Conservation (phyloP, 331 rosid genomes). For the Pyracantha coccinea region DNA sequence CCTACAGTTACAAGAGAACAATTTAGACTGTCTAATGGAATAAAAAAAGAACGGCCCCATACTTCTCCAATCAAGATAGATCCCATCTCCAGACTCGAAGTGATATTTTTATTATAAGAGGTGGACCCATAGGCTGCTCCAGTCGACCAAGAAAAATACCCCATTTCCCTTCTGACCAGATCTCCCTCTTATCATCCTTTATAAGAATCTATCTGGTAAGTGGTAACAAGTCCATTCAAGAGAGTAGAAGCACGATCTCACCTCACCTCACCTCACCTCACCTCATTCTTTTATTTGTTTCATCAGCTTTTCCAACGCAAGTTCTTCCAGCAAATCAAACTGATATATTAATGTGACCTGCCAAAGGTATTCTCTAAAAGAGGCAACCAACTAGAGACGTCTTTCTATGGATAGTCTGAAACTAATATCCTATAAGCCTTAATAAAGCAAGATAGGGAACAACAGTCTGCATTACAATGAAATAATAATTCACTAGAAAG, state of each 20-base stretch:
- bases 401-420: not conserved
- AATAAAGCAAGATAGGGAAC: not conserved
- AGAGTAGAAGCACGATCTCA: not conserved
- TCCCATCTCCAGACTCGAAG: not conserved
- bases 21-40: not conserved
- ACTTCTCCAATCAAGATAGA: not conserved
- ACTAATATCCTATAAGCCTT: conserved; percentile 1
- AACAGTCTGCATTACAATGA: not conserved
- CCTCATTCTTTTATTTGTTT: conserved; percentile 6
- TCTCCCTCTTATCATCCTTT: not conserved
- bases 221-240: not conserved
- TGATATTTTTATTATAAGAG: not conserved
- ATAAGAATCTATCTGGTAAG: not conserved
- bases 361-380: not conserved
- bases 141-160: not conserved
- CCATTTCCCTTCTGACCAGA: not conserved
- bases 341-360: not conserved
- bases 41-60: not conserved
- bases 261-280: conserved; percentile 1
- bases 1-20: not conserved
- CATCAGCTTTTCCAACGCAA: not conserved
- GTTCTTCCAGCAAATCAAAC: conserved; percentile 1
- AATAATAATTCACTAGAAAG: not conserved
- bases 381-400: not conserved
- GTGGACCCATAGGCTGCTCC: not conserved